Evolutionary conservation across 805 yeast species (phyloP), one percentile per base, ranked within the genome.

Genomic region (Saturnispora hagleri): DNA sequence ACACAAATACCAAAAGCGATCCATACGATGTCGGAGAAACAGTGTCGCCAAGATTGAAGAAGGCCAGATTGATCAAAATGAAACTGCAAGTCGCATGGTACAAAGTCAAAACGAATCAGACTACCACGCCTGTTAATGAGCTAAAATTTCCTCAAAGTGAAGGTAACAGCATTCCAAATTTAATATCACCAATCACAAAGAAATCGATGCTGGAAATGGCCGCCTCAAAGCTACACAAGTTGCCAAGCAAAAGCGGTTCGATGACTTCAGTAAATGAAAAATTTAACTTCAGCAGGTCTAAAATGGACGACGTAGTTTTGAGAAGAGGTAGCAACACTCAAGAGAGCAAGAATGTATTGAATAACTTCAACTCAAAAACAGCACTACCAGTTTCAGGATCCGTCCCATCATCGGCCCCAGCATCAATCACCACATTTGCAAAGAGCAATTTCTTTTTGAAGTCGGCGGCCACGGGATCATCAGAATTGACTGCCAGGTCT

Each of bases 71-170:
- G 57, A 67, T 79, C 53, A 73, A 74, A 57, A 64, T 73, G 53
- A 71, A 80, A 55, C 63, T 79, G 24, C 74, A 75, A 57, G 59
- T 77, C 47, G 83, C 83, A 2, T 75, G 75, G 57, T 78, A 72
- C 61, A 79, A 77, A 58, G 72, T 73, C 43, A 69, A 69, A 51
- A 77, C 81, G 1, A 71, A 76, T 55, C 81, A 77, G 59, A 65
- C 67, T 1, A 58, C 60, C 6, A 66, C 65, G 2, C 69, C 73
- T 5, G 53, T 70, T 17, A 46, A 54, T 24, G 62, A 64, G 18
- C 61, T 73, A 44, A 58, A 66, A 52, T 58, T 64, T n/a, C 55
- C 57, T 2, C 38, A 20, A 18, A 38, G 24, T 12, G 20, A 22
- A 35, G 48, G 33, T 35, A 43, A 34, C 22, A 38, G 15, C 45